Percentiles rank a stretch among this genome's conserved stretches.
Evolutionary conservation across 2,329 filamentous ascomycete genomes (phyloP).

Genomic region (Xylaria hypoxylon): DNA sequence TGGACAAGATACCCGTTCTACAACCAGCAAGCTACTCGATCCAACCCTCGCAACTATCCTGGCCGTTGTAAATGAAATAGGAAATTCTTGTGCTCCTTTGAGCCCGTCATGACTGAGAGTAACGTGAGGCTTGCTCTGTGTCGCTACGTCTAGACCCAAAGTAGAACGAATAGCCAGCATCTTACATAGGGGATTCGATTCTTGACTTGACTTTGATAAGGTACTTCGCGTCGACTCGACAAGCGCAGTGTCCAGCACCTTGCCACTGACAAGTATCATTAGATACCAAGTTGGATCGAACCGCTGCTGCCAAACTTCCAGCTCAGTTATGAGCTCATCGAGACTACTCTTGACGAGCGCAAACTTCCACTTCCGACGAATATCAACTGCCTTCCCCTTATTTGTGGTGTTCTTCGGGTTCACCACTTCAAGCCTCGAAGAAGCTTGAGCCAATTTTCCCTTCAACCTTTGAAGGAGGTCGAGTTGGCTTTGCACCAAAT

Average conservation of each 20-base stretch:
- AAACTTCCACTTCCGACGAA: slow-evolving; percentile 28
- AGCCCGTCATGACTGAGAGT: slow-evolving; percentile 19
- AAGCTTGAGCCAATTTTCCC: slow-evolving; percentile 18
- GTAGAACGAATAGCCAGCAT: slow-evolving; percentile 23
- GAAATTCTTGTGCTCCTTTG: slow-evolving; percentile 5
- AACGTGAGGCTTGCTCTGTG: slow-evolving; percentile 9
- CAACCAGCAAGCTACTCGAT: slow-evolving; percentile 17
- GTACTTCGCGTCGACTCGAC: background rate
- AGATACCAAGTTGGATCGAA: slow-evolving; percentile 33
- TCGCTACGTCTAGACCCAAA: background rate
- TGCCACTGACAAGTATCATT: slow-evolving; percentile 25
- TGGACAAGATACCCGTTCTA: slow-evolving; percentile 18
- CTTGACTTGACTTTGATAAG: background rate
- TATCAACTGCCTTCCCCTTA: slow-evolving; percentile 7
- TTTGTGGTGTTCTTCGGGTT: background rate
- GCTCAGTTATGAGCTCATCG: slow-evolving; percentile 24
- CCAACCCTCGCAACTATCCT: slow-evolving; percentile 6
- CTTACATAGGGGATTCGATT: slow-evolving; percentile 8
- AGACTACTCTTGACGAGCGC: slow-evolving; percentile 25
- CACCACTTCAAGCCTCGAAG: slow-evolving; percentile 17
- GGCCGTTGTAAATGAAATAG: slow-evolving; percentile 12
- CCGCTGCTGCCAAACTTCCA: slow-evolving; percentile 26
- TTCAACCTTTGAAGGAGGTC: slow-evolving; percentile 25
- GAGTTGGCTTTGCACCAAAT: slow-evolving; percentile 25
- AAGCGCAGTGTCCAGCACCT: slow-evolving; percentile 18